Conservation (phyloP, 2,329 filamentous ascomycete species). For the Dactylonectria macrodidyma region DNA sequence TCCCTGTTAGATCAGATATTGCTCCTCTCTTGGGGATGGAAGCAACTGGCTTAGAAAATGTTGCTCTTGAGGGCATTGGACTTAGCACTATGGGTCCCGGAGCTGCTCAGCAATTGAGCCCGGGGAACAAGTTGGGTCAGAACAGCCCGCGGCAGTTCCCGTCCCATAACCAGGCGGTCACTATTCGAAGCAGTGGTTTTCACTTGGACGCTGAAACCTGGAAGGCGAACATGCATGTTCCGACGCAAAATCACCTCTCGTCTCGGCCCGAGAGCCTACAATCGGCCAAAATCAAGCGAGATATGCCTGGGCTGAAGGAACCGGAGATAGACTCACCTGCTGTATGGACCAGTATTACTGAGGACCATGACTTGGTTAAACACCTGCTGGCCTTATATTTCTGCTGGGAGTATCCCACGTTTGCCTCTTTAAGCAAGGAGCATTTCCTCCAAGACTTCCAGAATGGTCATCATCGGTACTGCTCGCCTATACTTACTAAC, state of each 20-base stretch:
- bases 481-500: slow-evolving; percentile 78
- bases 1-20: slow-evolving; percentile 41
- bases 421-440: slow-evolving; percentile 80
- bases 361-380: slow-evolving; percentile 71
- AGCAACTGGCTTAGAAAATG: slow-evolving; percentile 39
- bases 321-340: too few species aligned
- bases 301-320: too few species aligned
- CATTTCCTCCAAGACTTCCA: slow-evolving; percentile 78
- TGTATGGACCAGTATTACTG: slow-evolving; percentile 73
- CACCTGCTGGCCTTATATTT: slow-evolving; percentile 79
- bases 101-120: slow-evolving; percentile 53
- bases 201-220: too few species aligned
- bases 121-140: slow-evolving; percentile 57
- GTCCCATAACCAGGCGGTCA: too few species aligned
- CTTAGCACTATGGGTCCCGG: slow-evolving; percentile 48
- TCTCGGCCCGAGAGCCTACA: too few species aligned
- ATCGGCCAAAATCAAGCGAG: too few species aligned
- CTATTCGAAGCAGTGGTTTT: too few species aligned
- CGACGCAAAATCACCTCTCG: too few species aligned
- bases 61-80: too few species aligned
- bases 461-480: slow-evolving; percentile 73
- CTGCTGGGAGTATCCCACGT: slow-evolving; percentile 83
- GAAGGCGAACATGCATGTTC: too few species aligned
- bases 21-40: slow-evolving; percentile 45
- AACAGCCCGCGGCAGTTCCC: slow-evolving; percentile 64